Conservation (phyloP, 1,284 basidiomycete genomes). For the Ganoderma meredithae region DNA sequence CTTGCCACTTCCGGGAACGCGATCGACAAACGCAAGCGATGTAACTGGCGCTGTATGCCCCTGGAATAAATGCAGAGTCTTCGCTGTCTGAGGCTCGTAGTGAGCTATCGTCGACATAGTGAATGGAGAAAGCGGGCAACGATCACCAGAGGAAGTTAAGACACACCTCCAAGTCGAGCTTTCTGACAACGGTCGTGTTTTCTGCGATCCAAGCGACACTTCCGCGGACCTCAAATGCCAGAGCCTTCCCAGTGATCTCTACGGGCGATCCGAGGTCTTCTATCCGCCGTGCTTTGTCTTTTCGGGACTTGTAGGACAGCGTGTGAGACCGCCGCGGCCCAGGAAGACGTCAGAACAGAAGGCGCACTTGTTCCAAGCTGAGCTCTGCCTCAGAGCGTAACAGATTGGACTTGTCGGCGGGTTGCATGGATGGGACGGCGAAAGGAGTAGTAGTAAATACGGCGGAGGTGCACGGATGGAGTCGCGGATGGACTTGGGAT, state of each 20-base stretch:
- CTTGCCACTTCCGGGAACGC: conserved; percentile 43
- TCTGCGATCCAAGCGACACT: conserved; percentile 86
- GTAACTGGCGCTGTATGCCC: conserved; percentile 92
- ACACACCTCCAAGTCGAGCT: conserved; percentile 78
- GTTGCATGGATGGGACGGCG: conserved; percentile 29
- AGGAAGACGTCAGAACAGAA: background rate
- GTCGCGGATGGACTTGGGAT: background rate
- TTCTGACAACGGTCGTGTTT: conserved; percentile 77
- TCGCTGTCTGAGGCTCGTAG: conserved; percentile 68
- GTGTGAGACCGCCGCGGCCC: conserved; percentile 14
- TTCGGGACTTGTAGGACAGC: conserved; percentile 58
- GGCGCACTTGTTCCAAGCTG: conserved; percentile 64
- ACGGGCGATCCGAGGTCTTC: conserved; percentile 82
- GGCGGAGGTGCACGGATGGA: no score
- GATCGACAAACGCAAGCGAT: conserved; percentile 71
- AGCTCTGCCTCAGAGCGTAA: conserved; percentile 82
- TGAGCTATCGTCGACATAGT: conserved; percentile 6
- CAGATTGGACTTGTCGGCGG: conserved; percentile 49
- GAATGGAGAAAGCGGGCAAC: conserved; percentile 1
- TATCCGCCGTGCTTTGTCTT: conserved; percentile 74
- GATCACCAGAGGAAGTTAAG: background rate
- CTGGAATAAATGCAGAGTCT: conserved; percentile 75
- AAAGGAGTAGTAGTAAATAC: background rate
- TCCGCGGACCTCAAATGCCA: conserved; percentile 72
- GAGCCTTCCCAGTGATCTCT: conserved; percentile 74